Evolutionary conservation across 108 stramenopile genomes (phyloP), one percentile per base, ranked within the genome.

Genomic region (Pelagomonas calceolata): DNA sequence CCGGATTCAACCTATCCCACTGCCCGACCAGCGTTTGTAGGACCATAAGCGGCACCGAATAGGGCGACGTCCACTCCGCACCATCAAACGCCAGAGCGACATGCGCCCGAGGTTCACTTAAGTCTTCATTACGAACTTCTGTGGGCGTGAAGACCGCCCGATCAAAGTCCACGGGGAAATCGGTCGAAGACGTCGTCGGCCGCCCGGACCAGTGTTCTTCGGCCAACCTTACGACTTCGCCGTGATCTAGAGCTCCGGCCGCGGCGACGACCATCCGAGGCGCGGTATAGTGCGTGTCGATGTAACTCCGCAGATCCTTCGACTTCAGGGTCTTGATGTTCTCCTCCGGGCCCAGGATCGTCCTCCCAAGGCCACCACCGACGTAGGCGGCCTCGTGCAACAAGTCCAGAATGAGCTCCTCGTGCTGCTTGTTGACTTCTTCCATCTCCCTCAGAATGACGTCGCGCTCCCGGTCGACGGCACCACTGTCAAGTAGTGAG

Each of bases 401-500:
- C 73, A 96, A 87, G 84, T 99, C 98, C 60, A 99, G 81, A 39
- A 96, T 91, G 69, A 97, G 82, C 83, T 99, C 98, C 78, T 99
- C 98, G 65, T 93, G 86, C 70, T 94, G 86, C 85, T 96, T 96
- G 88, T 95, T 95, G 65, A 99, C 97, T 82, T 99, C 97, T 73
- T 91, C 82, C 96, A 98, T 97, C 85, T 99, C 98, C 71, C 98
- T 74, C 46, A 99, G 71, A 76, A 99, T 99, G 46, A 99, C 98
- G 75, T 95, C 94, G 18, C 98, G 83, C 84, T 99, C 98, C 7
- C 94, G 82, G 29, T 91, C 79, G 76, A 99, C 92, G 66, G 95
- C 93, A 12, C 72, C 75, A 18, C 82, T 81, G 64, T 97, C 95
- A 65, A 98, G 74, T 45, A 84, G 89, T 63, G 91, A 89, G 76